Evolutionary conservation across 306 rosid species (phyloP).

Genomic region (Prunus mume): DNA sequence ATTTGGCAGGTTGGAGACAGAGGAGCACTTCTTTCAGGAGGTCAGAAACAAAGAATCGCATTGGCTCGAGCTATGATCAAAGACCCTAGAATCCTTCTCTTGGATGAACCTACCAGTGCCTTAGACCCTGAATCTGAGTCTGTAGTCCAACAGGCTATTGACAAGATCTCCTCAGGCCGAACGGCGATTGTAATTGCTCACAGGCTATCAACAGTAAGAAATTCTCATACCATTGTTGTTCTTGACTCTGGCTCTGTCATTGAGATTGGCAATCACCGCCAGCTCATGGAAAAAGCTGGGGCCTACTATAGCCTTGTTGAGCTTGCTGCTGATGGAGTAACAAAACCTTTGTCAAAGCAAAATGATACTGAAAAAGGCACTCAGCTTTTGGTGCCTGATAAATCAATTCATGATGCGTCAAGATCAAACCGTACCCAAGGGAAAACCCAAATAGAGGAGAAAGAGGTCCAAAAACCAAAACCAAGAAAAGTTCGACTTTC

Average conservation of each 20-base stretch:
- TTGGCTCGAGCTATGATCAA: slow-evolving; percentile 88
- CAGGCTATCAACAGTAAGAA: slow-evolving; percentile 74
- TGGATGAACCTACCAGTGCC: slow-evolving; percentile 96
- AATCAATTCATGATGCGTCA: slow-evolving; percentile 36
- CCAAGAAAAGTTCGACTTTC: slow-evolving; percentile 37
- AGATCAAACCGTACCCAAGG: slow-evolving; percentile 29
- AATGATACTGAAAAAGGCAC: slow-evolving; percentile 20
- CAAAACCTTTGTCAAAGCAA: slow-evolving; percentile 32
- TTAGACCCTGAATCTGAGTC: slow-evolving; percentile 81
- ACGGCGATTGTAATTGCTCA: slow-evolving; percentile 88
- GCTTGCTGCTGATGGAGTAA: slow-evolving; percentile 63
- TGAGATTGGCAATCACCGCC: slow-evolving; percentile 74
- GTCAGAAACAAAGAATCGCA: slow-evolving; percentile 88
- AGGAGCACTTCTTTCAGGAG: slow-evolving; percentile 88
- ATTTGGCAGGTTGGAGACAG: slow-evolving; percentile 73
- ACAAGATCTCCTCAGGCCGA: slow-evolving; percentile 71
- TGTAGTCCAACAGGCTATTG: slow-evolving; percentile 72
- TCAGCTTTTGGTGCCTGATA: slow-evolving; percentile 33
- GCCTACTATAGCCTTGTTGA: slow-evolving; percentile 68
- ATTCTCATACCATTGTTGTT: slow-evolving; percentile 66
- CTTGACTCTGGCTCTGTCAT: slow-evolving; percentile 65
- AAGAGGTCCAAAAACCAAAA: slow-evolving; percentile 33
- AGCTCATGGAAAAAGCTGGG: slow-evolving; percentile 68
- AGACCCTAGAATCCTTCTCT: slow-evolving; percentile 73
- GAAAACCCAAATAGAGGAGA: slow-evolving; percentile 31